Percentiles rank a stretch among this genome's conserved stretches.
phyloP scores from a whole-genome alignment of 306 rosid species.

The Cicer judaicum region DNA sequence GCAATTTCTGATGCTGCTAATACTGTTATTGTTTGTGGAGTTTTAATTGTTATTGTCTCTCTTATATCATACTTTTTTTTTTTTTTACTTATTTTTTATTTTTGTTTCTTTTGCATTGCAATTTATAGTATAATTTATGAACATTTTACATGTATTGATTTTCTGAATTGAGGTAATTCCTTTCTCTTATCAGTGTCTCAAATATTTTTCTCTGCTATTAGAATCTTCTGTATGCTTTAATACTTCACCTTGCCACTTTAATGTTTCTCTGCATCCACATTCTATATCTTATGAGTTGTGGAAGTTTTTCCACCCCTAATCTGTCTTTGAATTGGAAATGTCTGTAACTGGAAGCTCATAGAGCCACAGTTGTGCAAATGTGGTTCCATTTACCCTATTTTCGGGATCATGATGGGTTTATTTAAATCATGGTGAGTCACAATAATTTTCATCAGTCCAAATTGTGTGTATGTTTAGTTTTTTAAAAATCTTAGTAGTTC shows the following conservation, averaged over 20 bases:
- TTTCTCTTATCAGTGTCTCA: slow-evolving; percentile 41
- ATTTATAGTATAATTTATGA: slow-evolving; percentile 82
- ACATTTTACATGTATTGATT: slow-evolving; percentile 80
- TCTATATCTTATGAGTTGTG: background rate
- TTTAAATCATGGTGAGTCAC: too few relatives aligned
- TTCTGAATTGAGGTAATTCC: slow-evolving; percentile 56
- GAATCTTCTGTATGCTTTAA: slow-evolving; percentile 29
- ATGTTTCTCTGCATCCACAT: slow-evolving; percentile 7
- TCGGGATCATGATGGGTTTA: too few relatives aligned
- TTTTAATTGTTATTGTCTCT: slow-evolving; percentile 62
- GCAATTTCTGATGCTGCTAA: slow-evolving; percentile 51
- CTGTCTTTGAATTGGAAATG: background rate
- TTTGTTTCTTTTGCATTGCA: slow-evolving; percentile 58
- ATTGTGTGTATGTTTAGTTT: too few relatives aligned
- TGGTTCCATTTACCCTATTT: background rate
- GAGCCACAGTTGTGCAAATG: background rate
- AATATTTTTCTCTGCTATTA: slow-evolving; percentile 30
- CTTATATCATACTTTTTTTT: slow-evolving; percentile 62
- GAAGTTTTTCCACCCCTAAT: background rate
- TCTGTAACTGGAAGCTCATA: background rate
- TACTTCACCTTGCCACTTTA: slow-evolving; percentile 16
- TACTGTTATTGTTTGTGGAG: slow-evolving; percentile 65
- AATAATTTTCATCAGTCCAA: too few relatives aligned
- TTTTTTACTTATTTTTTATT: slow-evolving; percentile 47
- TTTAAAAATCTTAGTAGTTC: too few relatives aligned